phyloP scores from a whole-genome alignment of 768 basidiomycete genomes.

The Leccinum aurantiacum region DNA sequence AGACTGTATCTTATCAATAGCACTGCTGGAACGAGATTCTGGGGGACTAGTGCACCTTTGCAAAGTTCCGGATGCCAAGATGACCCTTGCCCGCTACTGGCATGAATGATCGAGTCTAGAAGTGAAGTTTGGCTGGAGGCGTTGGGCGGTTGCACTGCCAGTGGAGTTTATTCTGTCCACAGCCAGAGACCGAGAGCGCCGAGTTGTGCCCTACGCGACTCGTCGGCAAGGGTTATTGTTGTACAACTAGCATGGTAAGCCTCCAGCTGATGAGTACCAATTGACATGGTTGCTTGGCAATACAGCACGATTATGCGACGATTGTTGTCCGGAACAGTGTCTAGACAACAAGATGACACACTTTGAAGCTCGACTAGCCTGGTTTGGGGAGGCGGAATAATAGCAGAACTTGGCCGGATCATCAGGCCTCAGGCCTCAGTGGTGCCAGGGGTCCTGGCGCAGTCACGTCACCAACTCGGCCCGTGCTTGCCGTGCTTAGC shows the following conservation, averaged over 20 bases:
- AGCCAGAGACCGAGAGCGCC: too few species aligned
- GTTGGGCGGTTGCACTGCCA: background rate
- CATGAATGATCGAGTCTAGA: background rate
- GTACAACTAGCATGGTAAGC: background rate
- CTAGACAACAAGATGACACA: background rate
- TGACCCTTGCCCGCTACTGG: too few species aligned
- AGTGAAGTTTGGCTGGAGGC: background rate
- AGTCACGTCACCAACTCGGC: too few species aligned
- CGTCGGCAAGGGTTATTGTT: background rate
- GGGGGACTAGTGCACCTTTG: background rate
- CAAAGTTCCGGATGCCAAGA: background rate
- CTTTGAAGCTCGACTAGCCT: background rate
- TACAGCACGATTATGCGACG: conserved; percentile 1
- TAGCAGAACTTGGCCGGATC: background rate
- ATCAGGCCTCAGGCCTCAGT: too few species aligned
- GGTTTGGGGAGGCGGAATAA: background rate
- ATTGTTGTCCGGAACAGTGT: background rate
- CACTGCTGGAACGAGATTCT: background rate
- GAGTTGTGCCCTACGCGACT: background rate
- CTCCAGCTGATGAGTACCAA: background rate
- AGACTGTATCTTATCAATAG: conserved; percentile 1
- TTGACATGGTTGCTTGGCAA: background rate
- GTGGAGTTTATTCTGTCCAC: background rate
- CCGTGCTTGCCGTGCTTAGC: background rate
- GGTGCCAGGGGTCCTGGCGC: background rate